Evolutionary conservation across 176 grass and related monocot species (phyloP).

Genomic region (Otatea glauca): DNA sequence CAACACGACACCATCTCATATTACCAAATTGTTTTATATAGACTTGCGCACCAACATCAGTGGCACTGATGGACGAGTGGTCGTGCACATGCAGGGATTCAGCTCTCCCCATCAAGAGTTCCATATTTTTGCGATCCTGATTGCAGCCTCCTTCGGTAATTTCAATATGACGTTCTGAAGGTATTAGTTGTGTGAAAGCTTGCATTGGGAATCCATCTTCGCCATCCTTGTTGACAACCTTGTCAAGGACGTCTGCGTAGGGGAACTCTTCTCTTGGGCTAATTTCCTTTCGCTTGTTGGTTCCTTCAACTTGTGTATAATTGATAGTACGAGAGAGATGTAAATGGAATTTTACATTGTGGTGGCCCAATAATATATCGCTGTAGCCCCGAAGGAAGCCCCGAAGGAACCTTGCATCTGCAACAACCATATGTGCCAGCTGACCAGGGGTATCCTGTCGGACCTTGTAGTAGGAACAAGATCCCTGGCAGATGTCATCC

Average conservation of each 20-base stretch:
- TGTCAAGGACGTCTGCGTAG: not conserved
- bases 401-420: not conserved
- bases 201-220: not conserved
- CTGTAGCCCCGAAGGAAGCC: fast-evolving
- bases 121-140: not conserved
- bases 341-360: not conserved
- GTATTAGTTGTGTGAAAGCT: not conserved
- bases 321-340: not conserved
- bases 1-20: not conserved
- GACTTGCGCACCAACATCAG: too few relatives aligned
- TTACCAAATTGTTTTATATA: fast-evolving
- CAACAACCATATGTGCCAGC: not conserved
- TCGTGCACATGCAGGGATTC: not conserved
- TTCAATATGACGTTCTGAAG: not conserved
- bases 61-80: not conserved
- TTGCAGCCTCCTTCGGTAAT: not conserved
- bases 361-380: fast-evolving
- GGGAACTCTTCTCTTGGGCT: not conserved
- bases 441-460: not conserved
- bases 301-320: not conserved
- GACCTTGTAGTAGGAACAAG: not conserved
- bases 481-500: not conserved
- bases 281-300: too few relatives aligned
- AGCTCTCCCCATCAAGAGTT: not conserved
- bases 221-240: not conserved